Evolutionary conservation across 495 filamentous ascomycete species (phyloP), one percentile per base, ranked within the genome.

Genomic region (Diplogelasinospora grovesii): DNA sequence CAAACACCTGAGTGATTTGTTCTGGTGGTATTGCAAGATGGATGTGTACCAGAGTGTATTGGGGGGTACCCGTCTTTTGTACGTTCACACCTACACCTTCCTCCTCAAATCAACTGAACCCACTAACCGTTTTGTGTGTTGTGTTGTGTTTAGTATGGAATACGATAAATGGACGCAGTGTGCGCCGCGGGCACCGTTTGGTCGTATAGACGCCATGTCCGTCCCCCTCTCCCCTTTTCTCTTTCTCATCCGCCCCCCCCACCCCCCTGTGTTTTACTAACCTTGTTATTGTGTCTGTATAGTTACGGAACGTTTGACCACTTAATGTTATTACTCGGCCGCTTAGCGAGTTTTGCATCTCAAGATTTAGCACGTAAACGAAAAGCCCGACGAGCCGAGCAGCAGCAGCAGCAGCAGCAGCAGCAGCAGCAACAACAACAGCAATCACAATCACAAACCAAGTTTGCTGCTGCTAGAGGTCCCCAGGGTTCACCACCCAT

Each of bases 21-120:
- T 84, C 64, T 98, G 92, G 92, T 97, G 87, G 88, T 98, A 83
- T 61, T 80, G 73, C 39, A 93, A 95, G 63, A 89, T 95, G 62
- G 92, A 98, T 62, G 76, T 82, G 5, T 86, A 89, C 51, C 90
- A 96, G 59, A 89, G 87, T 54, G 73, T 96, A 42, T 65, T 98
- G 24, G 90, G 92, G 50, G 92, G 86, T 2, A 86, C 88, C 44
- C 70, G 73, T 35, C 70, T 89, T 22, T 79, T 94, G 89, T 95
- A 65, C 73, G 89, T 73, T 1, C 7, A 19, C 16, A 27, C 14
- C n/a, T n/a, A n/a, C n/a, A n/a, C n/a, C n/a, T n/a, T n/a, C n/a
- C n/a, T n/a, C n/a, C n/a, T n/a, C n/a, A n/a, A n/a, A n/a, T n/a
- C n/a, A n/a, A n/a, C n/a, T n/a, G n/a, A n/a, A n/a, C n/a, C n/a